Conservation (phyloP, 768 basidiomycete genomes). For the Agrocybe praecox region DNA sequence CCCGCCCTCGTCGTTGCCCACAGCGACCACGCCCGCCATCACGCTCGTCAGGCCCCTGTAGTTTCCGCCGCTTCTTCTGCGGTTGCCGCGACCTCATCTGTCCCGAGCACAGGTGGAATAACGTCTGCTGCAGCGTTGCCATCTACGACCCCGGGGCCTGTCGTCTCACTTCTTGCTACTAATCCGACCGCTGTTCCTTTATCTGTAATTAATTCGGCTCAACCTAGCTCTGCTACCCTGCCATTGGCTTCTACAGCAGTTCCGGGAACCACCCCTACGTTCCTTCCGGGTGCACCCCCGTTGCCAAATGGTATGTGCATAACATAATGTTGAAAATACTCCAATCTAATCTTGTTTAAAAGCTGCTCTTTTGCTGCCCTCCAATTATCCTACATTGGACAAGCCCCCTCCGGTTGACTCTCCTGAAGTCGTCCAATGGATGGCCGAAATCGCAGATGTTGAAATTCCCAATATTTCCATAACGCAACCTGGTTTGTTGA, state of each 20-base stretch:
- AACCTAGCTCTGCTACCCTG: constrained; percentile 42
- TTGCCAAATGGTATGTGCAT: constrained; percentile 51
- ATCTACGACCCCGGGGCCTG: not conserved
- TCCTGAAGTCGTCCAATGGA: constrained; percentile 70
- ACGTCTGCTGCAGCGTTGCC: not conserved
- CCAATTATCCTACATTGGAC: constrained; percentile 73
- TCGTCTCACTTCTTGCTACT: constrained; percentile 27
- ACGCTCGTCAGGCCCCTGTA: constrained; percentile 30
- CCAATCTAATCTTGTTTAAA: not conserved
- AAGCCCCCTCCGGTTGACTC: constrained; percentile 59
- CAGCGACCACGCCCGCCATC: constrained; percentile 22
- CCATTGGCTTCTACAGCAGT: constrained; percentile 48
- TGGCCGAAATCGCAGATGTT: constrained; percentile 65
- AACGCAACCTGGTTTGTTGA: constrained; percentile 40
- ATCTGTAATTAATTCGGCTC: constrained; percentile 45
- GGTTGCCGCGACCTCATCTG: constrained; percentile 1
- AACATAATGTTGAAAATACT: not conserved
- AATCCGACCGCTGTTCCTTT: constrained; percentile 68
- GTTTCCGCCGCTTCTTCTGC: constrained; percentile 5
- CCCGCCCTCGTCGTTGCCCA: constrained; percentile 46
- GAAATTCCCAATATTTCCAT: constrained; percentile 54
- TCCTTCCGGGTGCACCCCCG: constrained; percentile 58
- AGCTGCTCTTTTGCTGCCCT: constrained; percentile 47
- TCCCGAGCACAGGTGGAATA: constrained; percentile 3
- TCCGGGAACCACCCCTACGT: constrained; percentile 53